phyloP scores from a whole-genome alignment of 2,329 filamentous ascomycete genomes.

The Trichoderma sp. region DNA sequence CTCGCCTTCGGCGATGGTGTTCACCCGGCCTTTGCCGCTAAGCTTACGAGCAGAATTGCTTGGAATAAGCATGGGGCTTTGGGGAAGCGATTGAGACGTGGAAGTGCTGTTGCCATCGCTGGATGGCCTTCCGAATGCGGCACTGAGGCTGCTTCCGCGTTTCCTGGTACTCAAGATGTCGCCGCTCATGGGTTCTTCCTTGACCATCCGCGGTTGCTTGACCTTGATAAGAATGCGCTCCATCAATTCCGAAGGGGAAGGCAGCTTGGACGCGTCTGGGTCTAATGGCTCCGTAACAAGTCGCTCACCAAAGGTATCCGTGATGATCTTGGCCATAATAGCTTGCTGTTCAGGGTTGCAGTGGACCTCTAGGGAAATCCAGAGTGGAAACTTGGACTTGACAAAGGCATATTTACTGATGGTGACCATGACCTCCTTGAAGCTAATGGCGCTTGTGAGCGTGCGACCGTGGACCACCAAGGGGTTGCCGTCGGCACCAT shows the following conservation, averaged over 20 bases:
- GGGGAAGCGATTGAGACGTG: conserved; percentile 49
- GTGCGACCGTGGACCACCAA: conserved; percentile 90
- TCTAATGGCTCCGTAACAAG: conserved; percentile 75
- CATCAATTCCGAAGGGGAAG: conserved; percentile 81
- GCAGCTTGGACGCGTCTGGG: conserved; percentile 58
- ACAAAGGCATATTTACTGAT: conserved; percentile 94
- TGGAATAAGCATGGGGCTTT: conserved; percentile 53
- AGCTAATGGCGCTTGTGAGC: conserved; percentile 82
- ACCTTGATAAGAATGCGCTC: conserved; percentile 89
- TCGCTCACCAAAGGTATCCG: conserved; percentile 74
- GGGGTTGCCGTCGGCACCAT: conserved; percentile 82
- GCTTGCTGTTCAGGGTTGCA: conserved; percentile 80
- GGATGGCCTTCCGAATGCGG: conserved; percentile 56
- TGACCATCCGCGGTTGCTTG: conserved; percentile 63
- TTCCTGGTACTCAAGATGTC: conserved; percentile 43
- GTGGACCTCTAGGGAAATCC: conserved; percentile 94
- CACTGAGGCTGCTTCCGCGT: conserved; percentile 71
- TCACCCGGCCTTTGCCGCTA: conserved; percentile 51
- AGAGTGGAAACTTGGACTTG: conserved; percentile 82
- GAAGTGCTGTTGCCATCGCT: conserved; percentile 54
- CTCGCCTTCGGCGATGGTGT: conserved; percentile 56
- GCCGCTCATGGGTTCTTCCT: conserved; percentile 37
- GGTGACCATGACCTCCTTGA: conserved; percentile 85
- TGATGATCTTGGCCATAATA: conserved; percentile 87
- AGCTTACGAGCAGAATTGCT: conserved; percentile 47